These are phyloP conservation scores for Chlamydomonas sp. DNA, from an alignment of 139 green algal genomes.

Conservation along the genomic window DNA sequence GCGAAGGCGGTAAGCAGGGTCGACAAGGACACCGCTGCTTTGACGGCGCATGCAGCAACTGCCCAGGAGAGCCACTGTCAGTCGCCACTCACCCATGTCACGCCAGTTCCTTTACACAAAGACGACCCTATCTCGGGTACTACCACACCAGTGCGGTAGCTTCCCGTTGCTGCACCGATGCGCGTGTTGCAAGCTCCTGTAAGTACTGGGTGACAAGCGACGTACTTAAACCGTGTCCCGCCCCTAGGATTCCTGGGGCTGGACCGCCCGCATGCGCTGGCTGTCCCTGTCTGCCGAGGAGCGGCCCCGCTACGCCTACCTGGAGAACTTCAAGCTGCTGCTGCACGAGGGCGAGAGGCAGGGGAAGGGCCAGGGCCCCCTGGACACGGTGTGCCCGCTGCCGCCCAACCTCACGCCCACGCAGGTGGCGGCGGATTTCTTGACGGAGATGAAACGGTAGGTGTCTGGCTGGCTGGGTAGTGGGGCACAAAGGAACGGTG, in stretches of 20 bases:
- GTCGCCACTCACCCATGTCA: too few species aligned
- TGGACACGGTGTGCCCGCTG: background rate
- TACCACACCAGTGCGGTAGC: too few species aligned
- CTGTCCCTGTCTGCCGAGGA: background rate
- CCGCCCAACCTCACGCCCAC: background rate
- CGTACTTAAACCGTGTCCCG: too few species aligned
- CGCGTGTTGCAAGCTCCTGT: too few species aligned
- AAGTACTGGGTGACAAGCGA: too few species aligned
- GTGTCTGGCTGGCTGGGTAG: background rate
- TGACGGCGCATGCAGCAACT: too few species aligned
- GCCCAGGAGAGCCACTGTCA: too few species aligned
- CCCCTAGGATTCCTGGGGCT: background rate
- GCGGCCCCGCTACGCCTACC: background rate
- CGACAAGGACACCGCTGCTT: too few species aligned
- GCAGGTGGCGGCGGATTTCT: slow-evolving; percentile 2
- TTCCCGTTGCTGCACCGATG: too few species aligned
- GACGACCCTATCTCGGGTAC: too few species aligned
- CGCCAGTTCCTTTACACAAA: too few species aligned
- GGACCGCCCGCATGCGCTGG: slow-evolving; percentile 10
- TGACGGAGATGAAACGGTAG: background rate
- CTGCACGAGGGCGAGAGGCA: background rate
- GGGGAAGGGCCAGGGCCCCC: background rate
- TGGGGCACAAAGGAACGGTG: background rate
- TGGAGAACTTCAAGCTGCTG: slow-evolving; percentile 35
- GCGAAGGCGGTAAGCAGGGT: too few species aligned